Conservation (phyloP, 1,139 yeast species). For the Suhomyces terraborum region DNA sequence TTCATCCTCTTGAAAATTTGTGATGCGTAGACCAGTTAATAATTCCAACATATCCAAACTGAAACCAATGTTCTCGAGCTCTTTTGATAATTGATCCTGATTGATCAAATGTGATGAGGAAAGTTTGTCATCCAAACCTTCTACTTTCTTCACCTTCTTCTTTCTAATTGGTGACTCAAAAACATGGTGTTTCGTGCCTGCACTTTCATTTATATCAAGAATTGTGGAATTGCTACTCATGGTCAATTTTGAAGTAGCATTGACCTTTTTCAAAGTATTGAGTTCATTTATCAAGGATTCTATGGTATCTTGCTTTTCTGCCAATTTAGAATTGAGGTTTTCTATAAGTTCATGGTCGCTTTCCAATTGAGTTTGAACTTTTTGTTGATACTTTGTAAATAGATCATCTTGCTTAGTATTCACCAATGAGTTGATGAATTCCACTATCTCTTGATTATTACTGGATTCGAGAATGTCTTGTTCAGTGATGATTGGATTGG, state of each 20-base stretch:
- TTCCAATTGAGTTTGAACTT: conserved; percentile 31
- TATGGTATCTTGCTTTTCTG: conserved; percentile 31
- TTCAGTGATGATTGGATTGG: conserved; percentile 29
- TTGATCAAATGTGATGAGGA: conserved; percentile 25
- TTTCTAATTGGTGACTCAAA: conserved; percentile 43
- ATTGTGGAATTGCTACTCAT: conserved; percentile 11
- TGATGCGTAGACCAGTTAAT: conserved; percentile 56
- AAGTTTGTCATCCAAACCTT: conserved; percentile 11
- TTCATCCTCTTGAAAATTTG: conserved; percentile 49
- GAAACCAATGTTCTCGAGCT: conserved; percentile 49
- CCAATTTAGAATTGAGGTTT: conserved; percentile 28
- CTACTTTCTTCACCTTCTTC: conserved; percentile 21
- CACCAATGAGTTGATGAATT: conserved; percentile 36
- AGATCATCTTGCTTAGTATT: conserved; percentile 40
- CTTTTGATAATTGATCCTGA: conserved; percentile 40
- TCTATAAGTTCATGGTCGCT: conserved; percentile 33
- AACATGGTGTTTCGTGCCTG: conserved; percentile 11
- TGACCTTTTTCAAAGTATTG: conserved; percentile 10
- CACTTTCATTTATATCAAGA: conserved; percentile 9
- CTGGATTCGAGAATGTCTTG: conserved; percentile 34
- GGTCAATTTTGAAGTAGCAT: conserved; percentile 2
- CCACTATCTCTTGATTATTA: conserved; percentile 31
- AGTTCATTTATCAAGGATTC: conserved; percentile 24
- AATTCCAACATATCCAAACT: conserved; percentile 59
- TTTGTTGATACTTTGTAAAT: conserved; percentile 32